A percentile compares a stretch with the other conserved stretches of the same genome.
These are phyloP conservation scores for Trypanosoma conorhini DNA, from an alignment of 208 protist genomes.

Conservation along the genomic window DNA sequence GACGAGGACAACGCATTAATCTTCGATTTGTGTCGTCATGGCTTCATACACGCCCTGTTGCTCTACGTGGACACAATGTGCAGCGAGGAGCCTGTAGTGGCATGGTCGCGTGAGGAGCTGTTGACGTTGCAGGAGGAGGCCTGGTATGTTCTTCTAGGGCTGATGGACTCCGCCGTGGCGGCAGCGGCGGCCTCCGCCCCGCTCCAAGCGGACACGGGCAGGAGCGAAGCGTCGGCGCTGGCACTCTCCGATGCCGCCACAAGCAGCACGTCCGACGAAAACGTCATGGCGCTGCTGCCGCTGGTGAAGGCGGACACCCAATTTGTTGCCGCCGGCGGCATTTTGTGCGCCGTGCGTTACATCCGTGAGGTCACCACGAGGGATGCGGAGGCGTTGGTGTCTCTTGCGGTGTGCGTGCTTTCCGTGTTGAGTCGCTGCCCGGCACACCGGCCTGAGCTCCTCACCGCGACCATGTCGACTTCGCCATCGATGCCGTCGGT, in stretches of 20 bases:
- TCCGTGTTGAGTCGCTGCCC: slow-evolving; percentile 26
- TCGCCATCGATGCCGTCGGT: neutral
- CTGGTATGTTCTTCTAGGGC: slow-evolving; percentile 61
- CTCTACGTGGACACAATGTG: slow-evolving; percentile 68
- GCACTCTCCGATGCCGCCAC: neutral
- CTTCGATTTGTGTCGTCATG: slow-evolving; percentile 54
- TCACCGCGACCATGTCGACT: neutral
- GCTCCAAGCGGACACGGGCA: neutral
- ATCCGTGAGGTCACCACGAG: slow-evolving; percentile 34
- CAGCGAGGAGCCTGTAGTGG: slow-evolving; percentile 43
- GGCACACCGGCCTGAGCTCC: slow-evolving; percentile 3
- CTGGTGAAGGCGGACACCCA: slow-evolving; percentile 40
- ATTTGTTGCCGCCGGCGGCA: slow-evolving; percentile 56
- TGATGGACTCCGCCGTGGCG: slow-evolving; percentile 39
- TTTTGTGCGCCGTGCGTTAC: slow-evolving; percentile 53
- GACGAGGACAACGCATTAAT: slow-evolving; percentile 27
- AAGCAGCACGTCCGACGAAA: neutral
- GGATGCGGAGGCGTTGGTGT: slow-evolving; percentile 43
- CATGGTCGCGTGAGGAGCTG: slow-evolving; percentile 73
- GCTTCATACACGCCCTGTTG: slow-evolving; percentile 70
- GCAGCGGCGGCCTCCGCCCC: neutral
- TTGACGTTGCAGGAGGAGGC: slow-evolving; percentile 63
- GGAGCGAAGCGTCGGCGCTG: neutral
- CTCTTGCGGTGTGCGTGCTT: slow-evolving; percentile 42
- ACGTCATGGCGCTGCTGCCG: neutral